Percentiles rank a stretch among this genome's conserved stretches.
Conservation (phyloP, 2,329 filamentous ascomycete species). For the Colletotrichum orchidophilum region DNA sequence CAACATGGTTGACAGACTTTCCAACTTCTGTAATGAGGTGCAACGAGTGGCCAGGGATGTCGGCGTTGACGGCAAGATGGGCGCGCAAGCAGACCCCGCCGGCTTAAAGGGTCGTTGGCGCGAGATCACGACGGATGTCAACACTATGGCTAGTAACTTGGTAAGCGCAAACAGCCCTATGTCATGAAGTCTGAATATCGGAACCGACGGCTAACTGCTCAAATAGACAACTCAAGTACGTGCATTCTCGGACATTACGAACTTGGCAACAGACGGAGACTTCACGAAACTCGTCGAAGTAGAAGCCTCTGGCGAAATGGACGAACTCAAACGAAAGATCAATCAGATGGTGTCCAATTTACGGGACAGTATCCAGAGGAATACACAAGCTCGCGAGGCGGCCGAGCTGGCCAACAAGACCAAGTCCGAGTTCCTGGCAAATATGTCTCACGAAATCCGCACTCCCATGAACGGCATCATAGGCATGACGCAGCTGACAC, state of each 20-base stretch:
- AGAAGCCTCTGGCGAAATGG: slow-evolving; percentile 98
- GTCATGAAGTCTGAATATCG: neutral
- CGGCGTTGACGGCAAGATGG: slow-evolving; percentile 98
- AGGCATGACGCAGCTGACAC: slow-evolving; percentile 95
- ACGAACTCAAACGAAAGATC: slow-evolving; percentile 98
- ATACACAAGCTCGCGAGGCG: slow-evolving; percentile 93
- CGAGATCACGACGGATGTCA: slow-evolving; percentile 96
- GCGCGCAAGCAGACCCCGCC: slow-evolving; percentile 93
- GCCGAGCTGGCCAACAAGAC: slow-evolving; percentile 97
- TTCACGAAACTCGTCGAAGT: slow-evolving; percentile 98
- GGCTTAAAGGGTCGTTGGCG: slow-evolving; percentile 96
- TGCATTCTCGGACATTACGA: slow-evolving; percentile 98
- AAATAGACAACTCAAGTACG: slow-evolving; percentile 92
- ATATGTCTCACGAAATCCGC: slow-evolving; percentile 98
- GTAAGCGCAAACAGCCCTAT: slow-evolving; percentile 46
- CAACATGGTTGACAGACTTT: slow-evolving; percentile 96
- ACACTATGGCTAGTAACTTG: slow-evolving; percentile 83
- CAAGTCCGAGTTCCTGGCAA: slow-evolving; percentile 97
- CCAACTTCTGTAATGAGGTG: slow-evolving; percentile 95
- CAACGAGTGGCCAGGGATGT: slow-evolving; percentile 97
- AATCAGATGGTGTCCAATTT: slow-evolving; percentile 99
- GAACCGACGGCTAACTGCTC: slow-evolving; percentile 44
- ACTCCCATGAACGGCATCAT: slow-evolving; percentile 99
- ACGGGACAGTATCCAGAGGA: slow-evolving; percentile 94
- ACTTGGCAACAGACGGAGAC: slow-evolving; percentile 94